A percentile compares a stretch with the other conserved stretches of the same genome.
These are phyloP conservation scores for Lolium perenne DNA, from an alignment of 176 grass and related monocot genomes.

Conservation along the genomic window DNA sequence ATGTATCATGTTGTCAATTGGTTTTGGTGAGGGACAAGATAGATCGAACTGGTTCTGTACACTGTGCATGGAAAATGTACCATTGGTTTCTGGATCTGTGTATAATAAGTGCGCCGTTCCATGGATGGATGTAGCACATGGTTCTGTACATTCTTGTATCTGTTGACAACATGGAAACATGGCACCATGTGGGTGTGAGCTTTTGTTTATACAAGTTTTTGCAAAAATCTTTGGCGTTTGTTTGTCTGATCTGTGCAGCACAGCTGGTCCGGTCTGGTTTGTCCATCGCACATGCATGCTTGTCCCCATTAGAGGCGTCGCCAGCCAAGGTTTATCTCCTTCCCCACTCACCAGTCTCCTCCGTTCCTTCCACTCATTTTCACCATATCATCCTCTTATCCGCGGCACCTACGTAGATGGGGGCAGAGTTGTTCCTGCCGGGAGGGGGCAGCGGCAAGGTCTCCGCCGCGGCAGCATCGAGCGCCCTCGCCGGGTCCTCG, in stretches of 20 bases:
- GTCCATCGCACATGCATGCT: not conserved
- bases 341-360: not conserved
- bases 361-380: not conserved
- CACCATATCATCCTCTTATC: not conserved
- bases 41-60: not conserved
- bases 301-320: not conserved
- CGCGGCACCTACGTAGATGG: not conserved
- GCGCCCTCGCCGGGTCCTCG: not conserved
- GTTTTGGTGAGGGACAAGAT: not conserved
- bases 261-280: not conserved
- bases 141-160: constrained; percentile 44
- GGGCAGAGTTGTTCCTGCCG: not conserved
- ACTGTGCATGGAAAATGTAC: not conserved
- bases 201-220: not conserved
- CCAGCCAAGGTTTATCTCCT: not conserved
- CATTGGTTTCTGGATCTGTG: not conserved
- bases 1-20: not conserved
- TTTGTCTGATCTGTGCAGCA: not conserved
- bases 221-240: not conserved
- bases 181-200: constrained; percentile 23
- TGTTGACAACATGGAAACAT: not conserved
- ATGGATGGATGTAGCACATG: not conserved
- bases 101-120: constrained; percentile 42
- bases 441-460: not conserved
- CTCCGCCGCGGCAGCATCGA: not conserved